These are phyloP conservation scores for Fusarium phyllophilum DNA, from an alignment of 2,329 filamentous ascomycete genomes.

Conservation along the genomic window DNA sequence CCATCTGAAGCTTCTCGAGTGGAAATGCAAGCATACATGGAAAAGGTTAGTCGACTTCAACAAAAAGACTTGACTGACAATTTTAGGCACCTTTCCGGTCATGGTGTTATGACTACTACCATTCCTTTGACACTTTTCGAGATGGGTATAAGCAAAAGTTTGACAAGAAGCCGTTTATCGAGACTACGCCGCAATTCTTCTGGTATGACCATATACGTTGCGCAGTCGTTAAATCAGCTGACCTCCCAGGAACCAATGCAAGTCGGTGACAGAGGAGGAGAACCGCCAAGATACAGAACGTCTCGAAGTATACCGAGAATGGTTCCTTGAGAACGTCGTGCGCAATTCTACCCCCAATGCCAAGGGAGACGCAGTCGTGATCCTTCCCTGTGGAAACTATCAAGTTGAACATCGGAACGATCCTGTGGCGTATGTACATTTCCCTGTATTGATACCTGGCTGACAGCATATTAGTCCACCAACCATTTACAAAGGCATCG, in stretches of 20 bases:
- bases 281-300: slow-evolving; percentile 27
- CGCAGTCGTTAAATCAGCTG: neutral
- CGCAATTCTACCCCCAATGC: slow-evolving; percentile 21
- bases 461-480: slow-evolving; percentile 42
- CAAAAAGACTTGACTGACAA: slow-evolving; percentile 7
- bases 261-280: slow-evolving; percentile 6
- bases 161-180: slow-evolving; percentile 41
- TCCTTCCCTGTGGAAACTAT: slow-evolving; percentile 43
- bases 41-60: slow-evolving; percentile 35
- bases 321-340: slow-evolving; percentile 48
- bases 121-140: slow-evolving; percentile 45
- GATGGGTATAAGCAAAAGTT: slow-evolving; percentile 40
- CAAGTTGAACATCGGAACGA: slow-evolving; percentile 44
- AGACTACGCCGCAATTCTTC: slow-evolving; percentile 43
- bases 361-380: slow-evolving; percentile 39
- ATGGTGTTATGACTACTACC: slow-evolving; percentile 49
- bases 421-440: slow-evolving; percentile 38
- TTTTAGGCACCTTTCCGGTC: slow-evolving; percentile 45
- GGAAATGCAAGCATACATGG: slow-evolving; percentile 44
- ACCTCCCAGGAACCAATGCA: slow-evolving; percentile 37
- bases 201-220: slow-evolving; percentile 40
- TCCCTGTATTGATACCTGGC: slow-evolving; percentile 7
- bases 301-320: slow-evolving; percentile 45
- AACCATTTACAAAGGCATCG: slow-evolving; percentile 40
- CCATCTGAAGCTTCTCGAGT: slow-evolving; percentile 6